Evolutionary conservation across 345 rosid species (phyloP), one percentile per base, ranked within the genome.

Genomic region (Boechera retrofracta): DNA sequence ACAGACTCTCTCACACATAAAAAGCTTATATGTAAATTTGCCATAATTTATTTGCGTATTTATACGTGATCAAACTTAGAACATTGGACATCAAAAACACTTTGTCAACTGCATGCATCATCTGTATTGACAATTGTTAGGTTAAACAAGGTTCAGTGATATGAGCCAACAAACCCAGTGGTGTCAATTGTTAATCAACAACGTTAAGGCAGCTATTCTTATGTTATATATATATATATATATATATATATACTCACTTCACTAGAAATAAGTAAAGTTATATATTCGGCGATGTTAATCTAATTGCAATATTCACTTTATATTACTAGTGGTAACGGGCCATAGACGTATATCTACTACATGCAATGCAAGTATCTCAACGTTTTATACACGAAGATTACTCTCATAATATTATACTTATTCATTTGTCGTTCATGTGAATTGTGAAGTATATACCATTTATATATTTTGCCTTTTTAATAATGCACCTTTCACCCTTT

Each of bases 341-440:
- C 8, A 8, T 38, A 28, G 2, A 28, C 29, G 29, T 38, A 1
- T 38, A 28, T 28, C 29, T 28, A 28, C 6, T 38, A 38, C 41
- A 42, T 41, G 15, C 47, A 42, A 42, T 12, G 47, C 47, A 42
- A 42, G n/a, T 42, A 42, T n/a, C 21, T 59, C 11, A 69, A 41
- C 64, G 28, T 69, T 12, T 62, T 42, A 9, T 39, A 61, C 47
- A 60, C 39, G 69, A 53, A 21, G 7, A 55, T 35, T 24, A 63
- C 15, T 16, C 63, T 70, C 32, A 55, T 7, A 77, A 69, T 9
- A 45, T 63, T 9, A 60, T 69, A 61, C 41, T 77, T 63, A 69
- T 54, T 77, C 71, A 45, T 77, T 72, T 78, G 67, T 65, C 63
- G 77, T 72, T 78, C 67, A 66, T 72, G 69, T 10, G 60, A 39